Percentiles rank a stretch among this genome's conserved stretches.
Evolutionary conservation across 805 yeast genomes (phyloP).

Genomic region (Candida nemodendra): DNA sequence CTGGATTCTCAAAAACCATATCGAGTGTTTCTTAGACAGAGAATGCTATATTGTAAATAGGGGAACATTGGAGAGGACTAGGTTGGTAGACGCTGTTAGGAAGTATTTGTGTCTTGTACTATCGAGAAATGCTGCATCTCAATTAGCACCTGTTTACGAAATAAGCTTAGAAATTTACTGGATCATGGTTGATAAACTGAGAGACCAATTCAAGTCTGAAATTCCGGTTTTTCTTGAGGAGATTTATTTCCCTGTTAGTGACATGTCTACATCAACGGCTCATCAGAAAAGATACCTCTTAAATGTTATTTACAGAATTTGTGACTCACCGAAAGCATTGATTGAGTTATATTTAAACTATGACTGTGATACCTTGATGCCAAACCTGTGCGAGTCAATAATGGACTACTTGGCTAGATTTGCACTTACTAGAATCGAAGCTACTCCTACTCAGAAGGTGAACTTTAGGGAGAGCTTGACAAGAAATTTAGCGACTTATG

Average conservation of each 20-base stretch:
- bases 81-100: conserved; percentile 75
- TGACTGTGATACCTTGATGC: conserved; percentile 82
- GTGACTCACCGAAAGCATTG: conserved; percentile 84
- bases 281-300: conserved; percentile 91
- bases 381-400: conserved; percentile 81
- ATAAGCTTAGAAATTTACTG: conserved; percentile 90
- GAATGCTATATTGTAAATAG: conserved; percentile 52
- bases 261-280: conserved; percentile 84
- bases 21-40: conserved; percentile 70
- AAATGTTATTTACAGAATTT: conserved; percentile 74
- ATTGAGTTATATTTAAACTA: conserved; percentile 93
- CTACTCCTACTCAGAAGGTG: conserved; percentile 64
- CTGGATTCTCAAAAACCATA: conserved; percentile 79
- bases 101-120: conserved; percentile 80
- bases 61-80: conserved; percentile 50
- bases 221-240: conserved; percentile 92
- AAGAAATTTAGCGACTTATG: conserved; percentile 69
- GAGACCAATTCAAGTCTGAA: conserved; percentile 87
- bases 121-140: conserved; percentile 90
- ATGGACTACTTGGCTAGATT: conserved; percentile 73
- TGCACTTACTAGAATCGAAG: conserved; percentile 69
- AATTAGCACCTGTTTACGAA: conserved; percentile 88
- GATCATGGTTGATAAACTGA: conserved; percentile 77
- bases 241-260: conserved; percentile 91
- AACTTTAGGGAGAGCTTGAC: conserved; percentile 50